Evolutionary conservation across 352 stramenopile species (phyloP).

Genomic region (Halophytophthora polymorphica): DNA sequence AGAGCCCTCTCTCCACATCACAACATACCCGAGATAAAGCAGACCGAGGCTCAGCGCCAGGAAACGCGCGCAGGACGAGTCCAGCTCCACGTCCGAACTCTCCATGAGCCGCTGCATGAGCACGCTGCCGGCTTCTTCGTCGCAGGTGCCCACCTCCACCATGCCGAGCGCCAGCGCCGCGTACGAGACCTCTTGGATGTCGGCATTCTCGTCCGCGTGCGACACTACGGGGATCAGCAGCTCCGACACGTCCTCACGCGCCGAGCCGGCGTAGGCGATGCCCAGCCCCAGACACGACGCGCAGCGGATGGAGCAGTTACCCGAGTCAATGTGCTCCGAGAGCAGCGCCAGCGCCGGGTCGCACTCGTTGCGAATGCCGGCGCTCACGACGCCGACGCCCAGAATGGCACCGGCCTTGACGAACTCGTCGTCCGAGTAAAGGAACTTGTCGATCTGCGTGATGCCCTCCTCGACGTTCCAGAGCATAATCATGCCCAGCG

Average conservation of each 20-base stretch:
- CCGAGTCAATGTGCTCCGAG: constrained; percentile 95
- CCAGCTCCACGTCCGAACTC: constrained; percentile 95
- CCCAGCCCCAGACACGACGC: constrained; percentile 95
- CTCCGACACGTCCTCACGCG: constrained; percentile 96
- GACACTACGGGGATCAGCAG: constrained; percentile 94
- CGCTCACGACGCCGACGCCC: constrained; percentile 94
- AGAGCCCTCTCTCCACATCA: neutral
- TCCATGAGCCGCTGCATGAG: constrained; percentile 99
- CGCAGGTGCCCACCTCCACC: constrained; percentile 97
- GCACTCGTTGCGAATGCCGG: constrained; percentile 94
- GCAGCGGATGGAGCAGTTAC: constrained; percentile 93
- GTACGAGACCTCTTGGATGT: constrained; percentile 91
- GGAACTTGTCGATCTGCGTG: constrained; percentile 99
- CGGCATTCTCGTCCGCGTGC: constrained; percentile 88
- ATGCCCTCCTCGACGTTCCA: constrained; percentile 99
- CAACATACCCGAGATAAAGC: constrained; percentile 94
- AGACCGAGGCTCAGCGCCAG: constrained; percentile 97
- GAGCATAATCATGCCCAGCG: constrained; percentile 96
- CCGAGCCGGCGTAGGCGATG: constrained; percentile 97
- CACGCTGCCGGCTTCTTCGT: constrained; percentile 95
- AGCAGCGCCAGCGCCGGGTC: constrained; percentile 97
- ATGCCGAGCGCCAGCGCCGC: constrained; percentile 96
- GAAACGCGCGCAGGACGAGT: constrained; percentile 95
- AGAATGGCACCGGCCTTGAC: constrained; percentile 98
- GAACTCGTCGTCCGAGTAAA: constrained; percentile 98